Base-by-base conservation (phyloP, 768 basidiomycete genomes). In the Lactarius vividus region DNA sequence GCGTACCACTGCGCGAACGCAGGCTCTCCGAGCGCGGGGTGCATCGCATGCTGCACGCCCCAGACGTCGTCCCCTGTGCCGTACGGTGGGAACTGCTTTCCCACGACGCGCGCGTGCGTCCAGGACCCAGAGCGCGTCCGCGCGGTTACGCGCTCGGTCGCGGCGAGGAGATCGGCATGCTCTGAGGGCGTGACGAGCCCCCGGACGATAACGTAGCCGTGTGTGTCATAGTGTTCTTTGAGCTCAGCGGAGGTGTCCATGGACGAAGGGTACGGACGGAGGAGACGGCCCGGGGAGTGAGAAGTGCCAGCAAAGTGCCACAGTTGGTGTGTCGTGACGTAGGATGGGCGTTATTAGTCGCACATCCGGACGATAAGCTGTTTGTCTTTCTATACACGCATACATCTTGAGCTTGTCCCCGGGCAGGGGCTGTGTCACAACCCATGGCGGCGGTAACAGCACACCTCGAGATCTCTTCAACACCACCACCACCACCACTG, bases 11-110 rank as follows among this genome's bases (percentile, higher is more conserved):
- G 76, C 33, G 82, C 82, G 64, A 92, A 92, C 5, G 71, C 78
- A 0, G 82, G 78, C 71, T 89, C 86, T 0, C 74, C 78, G 0
- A 92, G 80, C 37, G 81, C 85, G 1, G 89, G 91, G 71, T 92
- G 90, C 91, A 93, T 92, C 54, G 89, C 74, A 67, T 92, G 89
- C 69, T 92, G 91, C 2, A 91, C 85, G 2, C 91, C 91, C 90
- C 91, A 92, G 0, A 87, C 84, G 74, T 92, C 91, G 2, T 84
- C 82, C 59, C 84, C 75, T 46, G 70, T 78, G 60, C 81, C 85
- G 70, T 81, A 92, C 0, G 90, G 91, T 3, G 91, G 89, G 67
- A 92, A 92, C 73, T 91, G 88, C 66, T 86, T 88, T 1, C 91
- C 91, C 20, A 92, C 88, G 0, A 85, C 86, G 40, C 91, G 83